A percentile compares a stretch with the other conserved stretches of the same genome.
Conservation (phyloP, 345 rosid genomes). For the Brassica nigra region DNA sequence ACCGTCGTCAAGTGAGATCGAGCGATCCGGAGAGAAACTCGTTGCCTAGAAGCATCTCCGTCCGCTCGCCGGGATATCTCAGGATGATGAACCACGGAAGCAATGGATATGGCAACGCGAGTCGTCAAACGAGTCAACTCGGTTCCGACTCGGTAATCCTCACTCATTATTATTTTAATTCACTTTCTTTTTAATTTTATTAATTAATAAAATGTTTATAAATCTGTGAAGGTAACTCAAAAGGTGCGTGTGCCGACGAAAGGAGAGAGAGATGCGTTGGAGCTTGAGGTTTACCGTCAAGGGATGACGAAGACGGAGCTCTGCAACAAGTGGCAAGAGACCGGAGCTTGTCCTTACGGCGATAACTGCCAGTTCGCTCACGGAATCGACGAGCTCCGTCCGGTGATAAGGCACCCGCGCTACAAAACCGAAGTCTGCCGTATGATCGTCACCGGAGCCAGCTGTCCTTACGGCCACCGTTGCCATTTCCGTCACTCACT, state of each 20-base stretch:
- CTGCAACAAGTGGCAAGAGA: slow-evolving; percentile 97
- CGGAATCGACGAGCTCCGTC: slow-evolving; percentile 81
- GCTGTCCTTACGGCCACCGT: slow-evolving; percentile 88
- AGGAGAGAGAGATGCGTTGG: slow-evolving; percentile 57
- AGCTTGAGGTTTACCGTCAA: slow-evolving; percentile 72
- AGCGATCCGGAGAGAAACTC: slow-evolving; percentile 44
- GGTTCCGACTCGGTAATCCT: slow-evolving; percentile 43
- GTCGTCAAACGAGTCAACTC: slow-evolving; percentile 43
- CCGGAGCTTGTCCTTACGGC: slow-evolving; percentile 78
- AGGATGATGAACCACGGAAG: slow-evolving; percentile 43
- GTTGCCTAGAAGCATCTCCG: slow-evolving; percentile 77
- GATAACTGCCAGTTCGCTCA: slow-evolving; percentile 88
- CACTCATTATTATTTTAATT: neutral
- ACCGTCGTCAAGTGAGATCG: too few relatives aligned
- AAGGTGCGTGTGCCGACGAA: slow-evolving; percentile 37
- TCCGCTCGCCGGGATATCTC: slow-evolving; percentile 59
- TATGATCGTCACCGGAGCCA: slow-evolving; percentile 67
- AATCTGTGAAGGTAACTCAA: slow-evolving; percentile 34
- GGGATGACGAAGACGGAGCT: slow-evolving; percentile 92
- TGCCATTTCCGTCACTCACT: slow-evolving; percentile 96
- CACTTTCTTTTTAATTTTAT: neutral
- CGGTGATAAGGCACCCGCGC: slow-evolving; percentile 86
- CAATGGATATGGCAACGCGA: slow-evolving; percentile 34
- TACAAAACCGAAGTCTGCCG: slow-evolving; percentile 87
- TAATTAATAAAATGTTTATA: neutral